Conservation (phyloP, 805 yeast genomes). For the Ogataea naganishii region DNA sequence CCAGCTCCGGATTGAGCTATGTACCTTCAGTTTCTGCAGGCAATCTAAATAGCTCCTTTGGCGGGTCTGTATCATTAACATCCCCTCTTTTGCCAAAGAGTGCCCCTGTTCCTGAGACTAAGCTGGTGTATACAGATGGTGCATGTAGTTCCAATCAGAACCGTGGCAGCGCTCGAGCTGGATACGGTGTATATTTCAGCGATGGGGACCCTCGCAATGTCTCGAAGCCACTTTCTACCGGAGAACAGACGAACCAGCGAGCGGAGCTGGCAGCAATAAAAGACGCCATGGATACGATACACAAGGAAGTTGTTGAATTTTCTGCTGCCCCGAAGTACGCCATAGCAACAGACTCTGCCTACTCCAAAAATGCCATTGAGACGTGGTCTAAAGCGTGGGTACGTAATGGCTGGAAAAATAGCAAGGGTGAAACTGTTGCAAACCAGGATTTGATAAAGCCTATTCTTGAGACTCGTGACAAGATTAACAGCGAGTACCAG, state of each 20-base stretch:
- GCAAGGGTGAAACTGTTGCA: constrained; percentile 34
- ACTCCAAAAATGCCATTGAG: constrained; percentile 46
- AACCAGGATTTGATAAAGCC: constrained; percentile 44
- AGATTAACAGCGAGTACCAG: constrained; percentile 29
- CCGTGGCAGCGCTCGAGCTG: constrained; percentile 32
- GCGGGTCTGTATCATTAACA: no score
- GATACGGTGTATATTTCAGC: constrained; percentile 74
- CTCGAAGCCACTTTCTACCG: constrained; percentile 39
- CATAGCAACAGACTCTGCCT: constrained; percentile 66
- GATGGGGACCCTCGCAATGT: constrained; percentile 42
- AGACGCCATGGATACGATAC: constrained; percentile 40
- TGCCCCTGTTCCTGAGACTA: no score
- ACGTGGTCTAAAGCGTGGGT: constrained; percentile 55
- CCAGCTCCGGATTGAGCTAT: neutral
- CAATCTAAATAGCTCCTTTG: no score
- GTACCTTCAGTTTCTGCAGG: neutral
- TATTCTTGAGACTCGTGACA: constrained; percentile 16
- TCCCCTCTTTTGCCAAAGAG: no score
- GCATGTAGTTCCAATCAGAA: constrained; percentile 58
- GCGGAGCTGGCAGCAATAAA: constrained; percentile 70
- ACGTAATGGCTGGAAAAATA: constrained; percentile 40
- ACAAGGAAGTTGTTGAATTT: constrained; percentile 20
- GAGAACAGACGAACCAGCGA: constrained; percentile 62
- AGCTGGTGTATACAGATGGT: constrained; percentile 87
- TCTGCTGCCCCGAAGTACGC: constrained; percentile 19